phyloP scores from a whole-genome alignment of 2,329 filamentous ascomycete genomes.

The Sclerotinia glacialis region DNA sequence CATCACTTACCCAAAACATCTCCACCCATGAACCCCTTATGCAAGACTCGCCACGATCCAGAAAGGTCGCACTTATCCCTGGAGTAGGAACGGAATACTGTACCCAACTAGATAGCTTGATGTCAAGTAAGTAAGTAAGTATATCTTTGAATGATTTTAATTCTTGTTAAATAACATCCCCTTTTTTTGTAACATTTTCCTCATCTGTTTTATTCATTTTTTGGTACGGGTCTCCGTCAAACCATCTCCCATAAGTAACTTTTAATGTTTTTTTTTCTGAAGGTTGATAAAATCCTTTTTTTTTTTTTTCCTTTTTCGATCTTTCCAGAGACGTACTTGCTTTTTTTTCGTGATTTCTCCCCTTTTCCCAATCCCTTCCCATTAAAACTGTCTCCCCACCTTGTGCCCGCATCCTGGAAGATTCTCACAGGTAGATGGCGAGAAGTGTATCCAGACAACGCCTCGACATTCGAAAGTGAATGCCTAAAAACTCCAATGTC shows the following conservation, averaged over 20 bases:
- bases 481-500: background rate
- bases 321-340: background rate
- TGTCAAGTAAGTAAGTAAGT: too few relatives aligned
- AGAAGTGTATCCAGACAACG: background rate
- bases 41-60: too few relatives aligned
- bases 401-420: background rate
- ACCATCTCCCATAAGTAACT: background rate
- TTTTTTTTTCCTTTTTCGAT: background rate
- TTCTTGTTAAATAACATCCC: background rate
- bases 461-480: background rate
- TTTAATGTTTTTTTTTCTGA: background rate
- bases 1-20: too few relatives aligned
- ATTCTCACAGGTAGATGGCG: too few relatives aligned
- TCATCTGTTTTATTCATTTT: background rate
- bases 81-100: too few relatives aligned
- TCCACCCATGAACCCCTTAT: too few relatives aligned
- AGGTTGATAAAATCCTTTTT: background rate
- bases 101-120: too few relatives aligned
- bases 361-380: background rate
- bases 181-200: slow-evolving; percentile 3
- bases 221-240: background rate
- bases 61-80: too few relatives aligned
- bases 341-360: background rate
- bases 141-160: background rate
- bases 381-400: background rate